Conservation (phyloP, 2,329 filamentous ascomycete genomes). For the Hawksworthiomyces lignivorus region DNA sequence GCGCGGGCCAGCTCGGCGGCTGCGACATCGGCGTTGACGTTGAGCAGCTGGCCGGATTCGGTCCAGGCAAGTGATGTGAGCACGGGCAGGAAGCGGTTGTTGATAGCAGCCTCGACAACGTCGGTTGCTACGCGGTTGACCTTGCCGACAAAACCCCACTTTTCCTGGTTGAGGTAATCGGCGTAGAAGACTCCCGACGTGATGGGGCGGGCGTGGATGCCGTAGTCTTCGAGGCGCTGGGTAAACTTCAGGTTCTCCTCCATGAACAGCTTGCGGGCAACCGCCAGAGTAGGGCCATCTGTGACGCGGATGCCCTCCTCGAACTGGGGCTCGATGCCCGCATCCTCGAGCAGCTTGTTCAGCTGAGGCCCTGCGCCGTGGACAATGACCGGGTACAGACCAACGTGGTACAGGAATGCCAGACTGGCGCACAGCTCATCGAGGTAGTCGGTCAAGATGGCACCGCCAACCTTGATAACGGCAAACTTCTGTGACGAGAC, state of each 20-base stretch:
- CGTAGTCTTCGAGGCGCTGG: conserved; percentile 81
- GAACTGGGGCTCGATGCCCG: conserved; percentile 89
- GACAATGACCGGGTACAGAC: conserved; percentile 89
- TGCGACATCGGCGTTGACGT: conserved; percentile 96
- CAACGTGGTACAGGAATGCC: conserved; percentile 88
- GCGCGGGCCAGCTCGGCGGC: conserved; percentile 86
- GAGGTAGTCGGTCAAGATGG: conserved; percentile 89
- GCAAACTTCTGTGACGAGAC: conserved; percentile 96
- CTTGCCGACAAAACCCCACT: conserved; percentile 92
- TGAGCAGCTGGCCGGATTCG: conserved; percentile 82
- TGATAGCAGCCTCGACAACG: conserved; percentile 85
- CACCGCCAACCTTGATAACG: conserved; percentile 96
- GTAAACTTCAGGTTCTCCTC: conserved; percentile 93
- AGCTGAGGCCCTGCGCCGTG: conserved; percentile 90
- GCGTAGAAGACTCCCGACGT: conserved; percentile 85
- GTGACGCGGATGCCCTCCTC: conserved; percentile 95
- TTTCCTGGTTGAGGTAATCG: conserved; percentile 92
- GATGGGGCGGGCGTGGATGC: conserved; percentile 81
- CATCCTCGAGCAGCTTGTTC: conserved; percentile 82
- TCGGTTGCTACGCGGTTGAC: conserved; percentile 86
- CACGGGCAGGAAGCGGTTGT: conserved; percentile 84
- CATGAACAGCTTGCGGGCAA: conserved; percentile 87
- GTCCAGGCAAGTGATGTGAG: conserved; percentile 96
- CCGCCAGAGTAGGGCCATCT: conserved; percentile 85
- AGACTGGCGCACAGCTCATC: conserved; percentile 85